Percentiles rank a stretch among this genome's conserved stretches.
Conservation (phyloP, 805 yeast species). For the Wickerhamiella kazuoi region DNA sequence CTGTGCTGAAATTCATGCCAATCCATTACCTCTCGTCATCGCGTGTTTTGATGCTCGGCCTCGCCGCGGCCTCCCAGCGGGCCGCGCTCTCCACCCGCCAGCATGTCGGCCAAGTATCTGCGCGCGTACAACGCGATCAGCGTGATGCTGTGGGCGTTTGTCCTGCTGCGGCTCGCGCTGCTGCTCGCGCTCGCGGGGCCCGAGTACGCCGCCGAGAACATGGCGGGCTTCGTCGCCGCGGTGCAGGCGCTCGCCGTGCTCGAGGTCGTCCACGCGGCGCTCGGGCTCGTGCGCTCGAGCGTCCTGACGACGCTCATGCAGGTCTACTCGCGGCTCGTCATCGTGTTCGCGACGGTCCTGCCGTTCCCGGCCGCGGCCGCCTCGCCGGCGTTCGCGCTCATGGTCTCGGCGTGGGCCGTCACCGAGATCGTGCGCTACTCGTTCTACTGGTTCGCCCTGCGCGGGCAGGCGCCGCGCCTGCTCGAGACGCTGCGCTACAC, state of each 20-base stretch:
- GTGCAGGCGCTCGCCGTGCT: constrained; percentile 67
- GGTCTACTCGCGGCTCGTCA: constrained; percentile 65
- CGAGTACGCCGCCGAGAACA: constrained; percentile 43
- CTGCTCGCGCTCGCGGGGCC: constrained; percentile 36
- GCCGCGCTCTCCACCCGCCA: no score
- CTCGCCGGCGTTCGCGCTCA: constrained; percentile 35
- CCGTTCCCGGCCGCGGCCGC: constrained; percentile 58
- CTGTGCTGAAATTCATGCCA: no score
- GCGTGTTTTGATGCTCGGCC: no score
- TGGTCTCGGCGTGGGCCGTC: constrained; percentile 74
- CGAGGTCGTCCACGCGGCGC: constrained; percentile 60
- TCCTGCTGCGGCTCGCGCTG: constrained; percentile 28
- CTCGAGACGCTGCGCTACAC: constrained; percentile 68
- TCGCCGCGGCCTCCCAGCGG: no score
- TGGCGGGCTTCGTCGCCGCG: constrained; percentile 38
- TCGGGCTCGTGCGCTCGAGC: constrained; percentile 77
- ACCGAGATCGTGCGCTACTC: constrained; percentile 87
- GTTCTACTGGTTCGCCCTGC: constrained; percentile 50
- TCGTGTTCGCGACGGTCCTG: constrained; percentile 69
- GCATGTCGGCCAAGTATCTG: constrained; percentile 22
- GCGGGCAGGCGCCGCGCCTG: constrained; percentile 37
- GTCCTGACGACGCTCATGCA: constrained; percentile 70
- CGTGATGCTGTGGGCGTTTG: constrained; percentile 36
- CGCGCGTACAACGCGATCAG: constrained; percentile 36
- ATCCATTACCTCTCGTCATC: no score